Percentiles rank a stretch among this genome's conserved stretches.
phyloP scores from a whole-genome alignment of 495 filamentous ascomycete species.

The Neurospora sp. region DNA sequence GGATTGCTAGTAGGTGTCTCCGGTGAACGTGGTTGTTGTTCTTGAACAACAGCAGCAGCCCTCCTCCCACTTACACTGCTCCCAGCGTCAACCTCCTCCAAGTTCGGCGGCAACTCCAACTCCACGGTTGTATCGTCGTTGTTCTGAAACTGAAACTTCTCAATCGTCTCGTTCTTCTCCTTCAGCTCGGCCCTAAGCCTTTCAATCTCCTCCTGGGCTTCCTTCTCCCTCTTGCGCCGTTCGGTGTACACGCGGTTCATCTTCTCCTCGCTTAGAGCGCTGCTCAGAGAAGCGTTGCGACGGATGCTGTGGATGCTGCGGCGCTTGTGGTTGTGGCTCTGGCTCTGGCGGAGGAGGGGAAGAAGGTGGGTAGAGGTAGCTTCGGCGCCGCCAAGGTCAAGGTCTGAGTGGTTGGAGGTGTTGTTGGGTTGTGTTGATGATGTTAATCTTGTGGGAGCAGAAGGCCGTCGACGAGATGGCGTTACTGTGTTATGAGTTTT shows the following conservation, averaged over 20 bases:
- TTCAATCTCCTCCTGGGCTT: slow-evolving; percentile 31
- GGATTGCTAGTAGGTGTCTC: background rate
- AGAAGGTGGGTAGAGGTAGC: slow-evolving; percentile 33
- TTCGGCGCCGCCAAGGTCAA: slow-evolving; percentile 13
- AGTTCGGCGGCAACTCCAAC: slow-evolving; percentile 29
- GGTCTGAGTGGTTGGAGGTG: slow-evolving; percentile 19
- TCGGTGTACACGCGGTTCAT: slow-evolving; percentile 55
- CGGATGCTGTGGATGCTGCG: slow-evolving; percentile 64
- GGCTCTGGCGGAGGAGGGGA: slow-evolving; percentile 47
- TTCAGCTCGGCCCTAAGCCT: slow-evolving; percentile 44
- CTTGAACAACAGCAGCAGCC: background rate
- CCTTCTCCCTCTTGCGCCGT: slow-evolving; percentile 33
- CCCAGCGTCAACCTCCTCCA: slow-evolving; percentile 23
- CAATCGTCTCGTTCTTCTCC: slow-evolving; percentile 39
- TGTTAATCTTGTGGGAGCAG: background rate
- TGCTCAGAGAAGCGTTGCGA: slow-evolving; percentile 39
- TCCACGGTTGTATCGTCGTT: slow-evolving; percentile 38
- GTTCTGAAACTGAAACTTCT: slow-evolving; percentile 26
- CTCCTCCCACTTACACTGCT: background rate
- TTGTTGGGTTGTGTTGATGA: slow-evolving; percentile 16
- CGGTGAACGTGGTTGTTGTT: background rate
- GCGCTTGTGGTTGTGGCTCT: slow-evolving; percentile 52
- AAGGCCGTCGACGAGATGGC: background rate
- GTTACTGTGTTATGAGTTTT: background rate
- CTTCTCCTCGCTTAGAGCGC: slow-evolving; percentile 51